Evolutionary conservation across 495 filamentous ascomycete species (phyloP).

Genomic region (Talaromyces liani): DNA sequence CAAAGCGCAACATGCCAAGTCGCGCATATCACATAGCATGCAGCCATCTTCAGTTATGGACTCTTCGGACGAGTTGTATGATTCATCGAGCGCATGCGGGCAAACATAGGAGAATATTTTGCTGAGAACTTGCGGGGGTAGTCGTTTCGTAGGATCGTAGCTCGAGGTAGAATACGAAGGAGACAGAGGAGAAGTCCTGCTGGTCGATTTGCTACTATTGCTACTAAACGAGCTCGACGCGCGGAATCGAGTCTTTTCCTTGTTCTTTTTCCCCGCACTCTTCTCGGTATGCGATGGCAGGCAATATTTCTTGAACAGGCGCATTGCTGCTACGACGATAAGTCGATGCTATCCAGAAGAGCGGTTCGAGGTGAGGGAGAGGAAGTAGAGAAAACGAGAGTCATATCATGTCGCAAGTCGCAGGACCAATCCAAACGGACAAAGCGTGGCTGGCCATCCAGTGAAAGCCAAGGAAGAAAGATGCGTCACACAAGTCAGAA

Average conservation of each 20-base stretch:
- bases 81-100: constrained; percentile 70
- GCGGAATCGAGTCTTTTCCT: background rate
- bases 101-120: constrained; percentile 77
- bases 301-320: background rate
- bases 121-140: constrained; percentile 58
- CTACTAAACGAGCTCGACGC: background rate
- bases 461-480: background rate
- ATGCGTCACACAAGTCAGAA: background rate
- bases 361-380: background rate
- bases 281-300: background rate
- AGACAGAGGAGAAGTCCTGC: background rate
- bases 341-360: background rate
- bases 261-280: background rate
- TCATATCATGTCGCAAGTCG: background rate
- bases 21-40: constrained; percentile 92
- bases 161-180: constrained; percentile 13
- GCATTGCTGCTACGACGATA: background rate
- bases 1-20: constrained; percentile 70
- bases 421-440: background rate
- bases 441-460: background rate
- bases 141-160: constrained; percentile 39
- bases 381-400: background rate
- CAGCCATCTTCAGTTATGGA: constrained; percentile 78
- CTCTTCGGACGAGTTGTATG: constrained; percentile 74
- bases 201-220: background rate